Conservation (phyloP, 1,284 basidiomycete species). For the Omphalotus olearius region DNA sequence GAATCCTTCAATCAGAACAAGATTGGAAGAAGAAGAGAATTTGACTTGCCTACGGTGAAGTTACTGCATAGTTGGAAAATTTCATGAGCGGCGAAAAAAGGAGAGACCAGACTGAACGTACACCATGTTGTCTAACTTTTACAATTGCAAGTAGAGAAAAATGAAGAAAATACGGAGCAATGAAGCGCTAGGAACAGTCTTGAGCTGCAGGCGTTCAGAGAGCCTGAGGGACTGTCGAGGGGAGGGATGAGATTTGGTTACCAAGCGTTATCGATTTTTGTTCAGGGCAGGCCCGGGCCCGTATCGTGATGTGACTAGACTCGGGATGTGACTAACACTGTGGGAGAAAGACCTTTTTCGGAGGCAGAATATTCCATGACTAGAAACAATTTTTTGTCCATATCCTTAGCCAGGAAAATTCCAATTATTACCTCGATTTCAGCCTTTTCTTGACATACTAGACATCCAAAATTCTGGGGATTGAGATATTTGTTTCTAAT, state of each 20-base stretch:
- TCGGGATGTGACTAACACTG: too few relatives aligned
- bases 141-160: slow-evolving; percentile 28
- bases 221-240: slow-evolving; percentile 13
- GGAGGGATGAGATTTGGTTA: slow-evolving; percentile 8
- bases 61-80: slow-evolving; percentile 48
- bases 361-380: too few relatives aligned
- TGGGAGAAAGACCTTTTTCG: too few relatives aligned
- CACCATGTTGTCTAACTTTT: slow-evolving; percentile 68
- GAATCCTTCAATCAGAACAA: slow-evolving; percentile 11
- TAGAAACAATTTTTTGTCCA: too few relatives aligned
- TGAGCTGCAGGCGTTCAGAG: slow-evolving; percentile 5
- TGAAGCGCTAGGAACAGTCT: slow-evolving; percentile 26
- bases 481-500: too few relatives aligned
- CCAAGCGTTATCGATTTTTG: slow-evolving; percentile 13
- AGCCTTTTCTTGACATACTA: too few relatives aligned
- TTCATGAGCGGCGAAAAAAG: slow-evolving; percentile 30
- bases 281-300: too few relatives aligned
- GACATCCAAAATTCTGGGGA: too few relatives aligned
- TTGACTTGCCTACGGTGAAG: slow-evolving; percentile 77
- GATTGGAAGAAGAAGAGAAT: slow-evolving; percentile 8
- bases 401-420: too few relatives aligned
- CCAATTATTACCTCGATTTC: too few relatives aligned
- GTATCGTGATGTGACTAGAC: slow-evolving; percentile 1
- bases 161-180: slow-evolving; percentile 20
- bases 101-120: slow-evolving; percentile 38